Percentiles rank a stretch among this genome's conserved stretches.
These are phyloP conservation scores for Phaeoacremonium minimum DNA, from an alignment of 2,329 filamentous ascomycete genomes.

Conservation along the genomic window DNA sequence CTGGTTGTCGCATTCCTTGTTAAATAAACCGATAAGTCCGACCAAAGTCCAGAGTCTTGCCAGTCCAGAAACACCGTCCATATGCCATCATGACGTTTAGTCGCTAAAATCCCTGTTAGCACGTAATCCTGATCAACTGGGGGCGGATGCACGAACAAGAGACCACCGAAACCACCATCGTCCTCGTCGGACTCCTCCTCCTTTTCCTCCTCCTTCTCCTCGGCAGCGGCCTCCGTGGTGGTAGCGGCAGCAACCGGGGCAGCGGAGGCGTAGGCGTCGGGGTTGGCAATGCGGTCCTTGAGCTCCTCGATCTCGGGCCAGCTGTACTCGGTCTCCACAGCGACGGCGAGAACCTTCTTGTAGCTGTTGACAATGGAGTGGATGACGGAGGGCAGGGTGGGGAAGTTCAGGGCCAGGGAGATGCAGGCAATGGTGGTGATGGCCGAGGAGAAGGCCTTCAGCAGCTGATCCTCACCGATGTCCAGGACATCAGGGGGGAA, in stretches of 20 bases:
- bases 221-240: slow-evolving; percentile 40
- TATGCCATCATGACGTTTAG: slow-evolving; percentile 41
- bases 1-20: too few relatives aligned
- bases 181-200: slow-evolving; percentile 67
- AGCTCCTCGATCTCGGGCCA: slow-evolving; percentile 96
- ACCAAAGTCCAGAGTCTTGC: slow-evolving; percentile 32
- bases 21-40: too few relatives aligned
- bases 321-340: slow-evolving; percentile 83
- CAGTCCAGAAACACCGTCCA: slow-evolving; percentile 33
- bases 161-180: slow-evolving; percentile 72
- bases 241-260: slow-evolving; percentile 65
- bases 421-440: slow-evolving; percentile 84
- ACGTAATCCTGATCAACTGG: background rate
- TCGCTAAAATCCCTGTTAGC: slow-evolving; percentile 43
- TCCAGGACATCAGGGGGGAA: slow-evolving; percentile 86
- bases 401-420: slow-evolving; percentile 91
- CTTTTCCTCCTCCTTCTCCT: slow-evolving; percentile 52
- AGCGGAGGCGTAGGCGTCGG: slow-evolving; percentile 86
- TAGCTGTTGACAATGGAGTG: slow-evolving; percentile 96
- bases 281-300: slow-evolving; percentile 99
- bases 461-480: slow-evolving; percentile 90
- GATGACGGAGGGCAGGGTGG: slow-evolving; percentile 91
- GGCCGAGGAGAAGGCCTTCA: slow-evolving; percentile 74
- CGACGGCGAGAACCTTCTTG: slow-evolving; percentile 93
- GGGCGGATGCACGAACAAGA: slow-evolving; percentile 53